Conservation (phyloP, 805 yeast species). For the Nakazawaea pomicola region DNA sequence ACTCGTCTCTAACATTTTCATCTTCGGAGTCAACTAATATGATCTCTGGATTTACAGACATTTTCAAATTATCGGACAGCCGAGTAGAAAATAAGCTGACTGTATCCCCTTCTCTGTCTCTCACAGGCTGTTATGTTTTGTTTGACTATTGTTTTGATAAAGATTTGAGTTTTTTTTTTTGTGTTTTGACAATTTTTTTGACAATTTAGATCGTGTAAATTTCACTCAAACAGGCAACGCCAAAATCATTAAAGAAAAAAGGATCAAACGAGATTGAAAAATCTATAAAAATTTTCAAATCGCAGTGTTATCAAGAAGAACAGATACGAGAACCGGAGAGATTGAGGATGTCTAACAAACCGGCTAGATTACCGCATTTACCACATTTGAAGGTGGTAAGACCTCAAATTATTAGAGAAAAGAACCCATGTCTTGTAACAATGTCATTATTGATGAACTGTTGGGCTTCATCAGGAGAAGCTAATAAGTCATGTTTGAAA, state of each 20-base stretch:
- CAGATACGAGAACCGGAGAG: neutral
- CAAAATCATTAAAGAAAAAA: neutral
- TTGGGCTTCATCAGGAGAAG: constrained; percentile 95
- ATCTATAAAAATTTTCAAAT: neutral
- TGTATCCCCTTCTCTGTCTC: neutral
- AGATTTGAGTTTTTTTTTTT: too few relatives aligned
- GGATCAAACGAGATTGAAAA: neutral
- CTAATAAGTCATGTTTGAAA: constrained; percentile 57
- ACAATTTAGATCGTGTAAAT: too few relatives aligned
- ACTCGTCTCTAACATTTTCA: neutral
- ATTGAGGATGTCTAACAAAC: constrained; percentile 16
- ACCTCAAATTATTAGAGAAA: constrained; percentile 49
- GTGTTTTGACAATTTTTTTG: too few relatives aligned
- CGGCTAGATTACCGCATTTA: constrained; percentile 61
- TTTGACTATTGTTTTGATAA: too few relatives aligned
- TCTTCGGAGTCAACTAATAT: constrained; percentile 6
- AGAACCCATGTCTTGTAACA: constrained; percentile 71
- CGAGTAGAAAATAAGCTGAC: too few relatives aligned
- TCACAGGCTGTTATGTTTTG: too few relatives aligned
- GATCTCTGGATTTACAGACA: constrained; percentile 1
- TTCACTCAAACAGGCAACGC: too few relatives aligned
- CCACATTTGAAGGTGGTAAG: constrained; percentile 69
- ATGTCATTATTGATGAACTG: constrained; percentile 87
- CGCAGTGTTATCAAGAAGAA: neutral
- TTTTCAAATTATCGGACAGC: neutral